Conservation (phyloP, 2,329 filamentous ascomycete species). For the Hymenoscyphus fructigenus region DNA sequence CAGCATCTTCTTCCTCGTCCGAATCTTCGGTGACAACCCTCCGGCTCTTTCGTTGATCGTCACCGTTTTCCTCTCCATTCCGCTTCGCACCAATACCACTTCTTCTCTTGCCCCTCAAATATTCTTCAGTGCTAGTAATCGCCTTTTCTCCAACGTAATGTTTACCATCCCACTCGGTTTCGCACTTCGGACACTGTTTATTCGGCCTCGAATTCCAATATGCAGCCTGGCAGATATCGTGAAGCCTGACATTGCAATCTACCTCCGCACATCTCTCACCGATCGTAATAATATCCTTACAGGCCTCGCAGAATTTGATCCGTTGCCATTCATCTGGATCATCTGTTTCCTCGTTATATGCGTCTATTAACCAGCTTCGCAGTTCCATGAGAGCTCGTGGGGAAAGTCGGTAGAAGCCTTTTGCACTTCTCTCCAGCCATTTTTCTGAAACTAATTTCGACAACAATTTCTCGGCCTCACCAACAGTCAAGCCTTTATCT, state of each 20-base stretch:
- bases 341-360: slow-evolving; percentile 77
- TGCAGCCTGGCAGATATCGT: slow-evolving; percentile 71
- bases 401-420: slow-evolving; percentile 73
- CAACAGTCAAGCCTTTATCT: slow-evolving; percentile 66
- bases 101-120: slow-evolving; percentile 34
- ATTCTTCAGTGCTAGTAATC: slow-evolving; percentile 35
- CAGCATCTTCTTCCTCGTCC: slow-evolving; percentile 3
- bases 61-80: slow-evolving; percentile 15
- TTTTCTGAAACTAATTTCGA: slow-evolving; percentile 70
- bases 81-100: slow-evolving; percentile 26
- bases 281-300: slow-evolving; percentile 83
- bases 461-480: slow-evolving; percentile 74
- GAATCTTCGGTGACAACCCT: slow-evolving; percentile 3
- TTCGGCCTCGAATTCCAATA: slow-evolving; percentile 64
- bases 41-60: slow-evolving; percentile 6
- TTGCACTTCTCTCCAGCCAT: slow-evolving; percentile 76
- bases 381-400: slow-evolving; percentile 83
- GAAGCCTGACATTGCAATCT: slow-evolving; percentile 69
- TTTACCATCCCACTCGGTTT: slow-evolving; percentile 46
- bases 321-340: slow-evolving; percentile 61
- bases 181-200: slow-evolving; percentile 64
- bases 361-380: slow-evolving; percentile 77
- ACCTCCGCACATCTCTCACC: slow-evolving; percentile 73
- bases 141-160: slow-evolving; percentile 37
- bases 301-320: slow-evolving; percentile 86